Percentiles rank a stretch among this genome's conserved stretches.
These are phyloP conservation scores for Pyropia haitanensis DNA, from an alignment of 23 red algal species.

Conservation along the genomic window DNA sequence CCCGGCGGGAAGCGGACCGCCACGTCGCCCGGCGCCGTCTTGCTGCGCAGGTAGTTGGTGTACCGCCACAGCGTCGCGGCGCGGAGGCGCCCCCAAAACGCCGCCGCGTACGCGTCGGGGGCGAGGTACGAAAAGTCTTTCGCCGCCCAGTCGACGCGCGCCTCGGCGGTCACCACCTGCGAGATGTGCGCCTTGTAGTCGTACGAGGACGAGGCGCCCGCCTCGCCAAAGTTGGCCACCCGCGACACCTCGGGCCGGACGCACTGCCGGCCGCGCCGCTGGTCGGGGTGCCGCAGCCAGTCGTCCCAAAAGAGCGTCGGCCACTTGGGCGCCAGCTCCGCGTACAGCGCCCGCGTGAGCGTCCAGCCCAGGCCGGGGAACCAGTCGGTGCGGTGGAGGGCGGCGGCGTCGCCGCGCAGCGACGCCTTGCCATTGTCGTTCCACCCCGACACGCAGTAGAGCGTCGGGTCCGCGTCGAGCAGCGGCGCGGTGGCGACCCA, in stretches of 20 bases:
- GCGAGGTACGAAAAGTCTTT: conserved; percentile 25
- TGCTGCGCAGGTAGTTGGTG: conserved; percentile 44
- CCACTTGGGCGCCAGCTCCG: conserved; percentile 39
- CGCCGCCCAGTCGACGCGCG: conserved; percentile 15
- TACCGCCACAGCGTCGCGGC: conserved; percentile 18
- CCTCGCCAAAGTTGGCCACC: conserved; percentile 44
- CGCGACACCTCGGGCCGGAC: conserved; percentile 55
- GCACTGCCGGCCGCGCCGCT: conserved; percentile 34
- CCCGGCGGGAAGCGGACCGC: conserved; percentile 28
- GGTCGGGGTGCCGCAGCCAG: conserved; percentile 28
- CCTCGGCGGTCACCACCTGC: conserved; percentile 10
- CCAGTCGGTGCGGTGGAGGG: conserved; percentile 57
- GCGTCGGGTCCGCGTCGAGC: conserved; percentile 24
- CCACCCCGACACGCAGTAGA: conserved; percentile 52
- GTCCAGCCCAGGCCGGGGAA: conserved; percentile 68
- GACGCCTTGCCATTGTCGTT: conserved; percentile 41
- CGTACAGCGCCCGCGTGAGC: conserved; percentile 35
- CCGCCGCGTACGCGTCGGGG: conserved; percentile 12
- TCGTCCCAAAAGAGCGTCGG: conserved; percentile 58
- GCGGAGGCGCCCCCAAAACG: conserved; percentile 35
- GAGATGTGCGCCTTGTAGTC: conserved; percentile 41
- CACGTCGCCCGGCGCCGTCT: conserved; percentile 20
- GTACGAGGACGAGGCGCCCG: conserved; percentile 36
- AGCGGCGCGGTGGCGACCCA: conserved; percentile 27
- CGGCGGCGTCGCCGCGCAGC: neutral